Evolutionary conservation across 1,284 basidiomycete genomes (phyloP).

Genomic region (Schizophyllum amplum): DNA sequence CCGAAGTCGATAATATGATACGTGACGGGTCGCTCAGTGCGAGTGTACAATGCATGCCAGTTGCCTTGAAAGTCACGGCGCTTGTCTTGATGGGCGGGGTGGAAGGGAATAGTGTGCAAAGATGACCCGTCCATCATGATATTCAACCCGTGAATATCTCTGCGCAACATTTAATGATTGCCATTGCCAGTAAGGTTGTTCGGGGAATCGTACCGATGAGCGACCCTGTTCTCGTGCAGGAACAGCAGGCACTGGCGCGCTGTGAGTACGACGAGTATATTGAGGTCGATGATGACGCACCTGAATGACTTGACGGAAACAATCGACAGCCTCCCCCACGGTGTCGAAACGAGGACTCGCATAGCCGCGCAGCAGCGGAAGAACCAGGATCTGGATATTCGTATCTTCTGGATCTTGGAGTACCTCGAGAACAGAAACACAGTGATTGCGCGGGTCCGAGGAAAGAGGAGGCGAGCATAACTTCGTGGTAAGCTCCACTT

Average conservation of each 20-base stretch:
- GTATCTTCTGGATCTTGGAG: constrained; percentile 18
- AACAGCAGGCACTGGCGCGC: constrained; percentile 26
- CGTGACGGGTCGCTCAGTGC: constrained; percentile 9
- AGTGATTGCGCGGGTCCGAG: constrained; percentile 21
- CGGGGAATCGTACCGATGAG: constrained; percentile 17
- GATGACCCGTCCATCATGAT: constrained; percentile 8
- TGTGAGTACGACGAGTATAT: background rate
- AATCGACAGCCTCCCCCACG: constrained; percentile 24
- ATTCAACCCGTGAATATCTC: constrained; percentile 3
- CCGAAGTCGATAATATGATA: constrained; percentile 15
- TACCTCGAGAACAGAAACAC: constrained; percentile 21
- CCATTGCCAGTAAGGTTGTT: background rate
- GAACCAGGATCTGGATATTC: constrained; percentile 22
- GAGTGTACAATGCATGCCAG: constrained; percentile 5
- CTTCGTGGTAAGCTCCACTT: constrained; percentile 19
- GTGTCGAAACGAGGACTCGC: constrained; percentile 23
- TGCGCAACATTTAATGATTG: background rate
- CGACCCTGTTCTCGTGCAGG: constrained; percentile 29
- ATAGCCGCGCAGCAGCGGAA: constrained; percentile 24
- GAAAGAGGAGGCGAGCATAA: constrained; percentile 14
- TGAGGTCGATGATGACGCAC: constrained; percentile 12
- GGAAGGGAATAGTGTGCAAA: constrained; percentile 8
- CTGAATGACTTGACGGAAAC: constrained; percentile 26
- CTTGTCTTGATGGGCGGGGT: constrained; percentile 5
- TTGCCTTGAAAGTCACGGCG: constrained; percentile 1